These are phyloP conservation scores for Vanrija sp. DNA, from an alignment of 1,284 basidiomycete genomes.

Conservation along the genomic window DNA sequence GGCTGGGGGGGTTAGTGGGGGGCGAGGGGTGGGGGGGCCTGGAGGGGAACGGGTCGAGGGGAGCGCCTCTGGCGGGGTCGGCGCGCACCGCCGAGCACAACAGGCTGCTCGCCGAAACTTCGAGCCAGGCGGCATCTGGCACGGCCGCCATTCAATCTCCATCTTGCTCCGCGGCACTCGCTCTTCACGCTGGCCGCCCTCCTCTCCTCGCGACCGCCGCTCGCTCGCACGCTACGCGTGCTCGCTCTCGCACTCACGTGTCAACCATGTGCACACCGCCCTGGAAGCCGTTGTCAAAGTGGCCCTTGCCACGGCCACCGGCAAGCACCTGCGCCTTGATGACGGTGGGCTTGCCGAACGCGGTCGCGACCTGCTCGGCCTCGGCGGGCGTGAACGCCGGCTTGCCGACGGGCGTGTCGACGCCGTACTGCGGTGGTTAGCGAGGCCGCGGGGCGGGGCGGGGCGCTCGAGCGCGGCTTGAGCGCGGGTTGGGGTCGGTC, in stretches of 20 bases:
- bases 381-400: slow-evolving; percentile 85
- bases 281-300: slow-evolving; percentile 93
- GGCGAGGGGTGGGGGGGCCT: no score
- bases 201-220: not conserved
- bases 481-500: not conserved
- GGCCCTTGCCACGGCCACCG: slow-evolving; percentile 96
- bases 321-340: slow-evolving; percentile 98
- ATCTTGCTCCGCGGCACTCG: no score
- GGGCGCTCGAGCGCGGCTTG: not conserved
- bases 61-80: no score
- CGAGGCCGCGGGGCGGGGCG: not conserved
- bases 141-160: no score
- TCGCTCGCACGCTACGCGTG: not conserved
- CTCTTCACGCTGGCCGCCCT: no score
- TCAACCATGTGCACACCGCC: slow-evolving; percentile 96
- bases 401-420: slow-evolving; percentile 90
- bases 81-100: no score
- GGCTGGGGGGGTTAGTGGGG: slow-evolving; percentile 53
- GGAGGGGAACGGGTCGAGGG: no score
- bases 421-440: slow-evolving; percentile 68
- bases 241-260: slow-evolving; percentile 57
- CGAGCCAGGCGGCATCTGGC: no score
- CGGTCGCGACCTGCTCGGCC: slow-evolving; percentile 81
- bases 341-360: slow-evolving; percentile 77
- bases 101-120: no score